Evolutionary conservation across 2,329 filamentous ascomycete species (phyloP), one percentile per base, ranked within the genome.

Genomic region (Hypocreales sp.): DNA sequence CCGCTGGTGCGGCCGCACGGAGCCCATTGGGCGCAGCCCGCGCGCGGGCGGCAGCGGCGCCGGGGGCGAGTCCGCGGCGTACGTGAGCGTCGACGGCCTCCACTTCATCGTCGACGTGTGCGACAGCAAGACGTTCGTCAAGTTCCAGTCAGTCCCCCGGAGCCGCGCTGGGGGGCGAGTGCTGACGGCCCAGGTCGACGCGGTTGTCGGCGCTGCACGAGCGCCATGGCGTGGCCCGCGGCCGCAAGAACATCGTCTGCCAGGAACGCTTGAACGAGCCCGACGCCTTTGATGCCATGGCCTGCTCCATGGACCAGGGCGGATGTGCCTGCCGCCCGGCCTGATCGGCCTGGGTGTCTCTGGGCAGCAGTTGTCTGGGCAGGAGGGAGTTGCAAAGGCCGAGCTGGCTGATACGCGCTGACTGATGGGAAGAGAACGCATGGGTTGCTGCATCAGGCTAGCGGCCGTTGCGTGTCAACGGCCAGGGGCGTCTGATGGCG

Each of bases 101-200:
- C 28, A 33, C 22, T 23, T 33, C 14, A n/a, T 33, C 5, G 28
- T 33, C 12, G 28, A 31, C 14, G 13, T 23, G 7, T 33, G 31
- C 14, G 24, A 28, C 13, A 19, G 26, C 9, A 8, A 23, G 8
- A 26, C 21, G 8, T 28, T 28, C 16, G 24, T 33, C 21, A 30
- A 27, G 17, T 31, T 31, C 11, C 26, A 29, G 28, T 33, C 15
- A 18, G 31, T 22, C 14, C n/a, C 4, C 20, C 3, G 10, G 10
- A 10, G n/a, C n/a, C n/a, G n/a, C n/a, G n/a, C 10, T 20, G 7
- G 18, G 7, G 18, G 10, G 10, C 10, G 7, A 7, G 18, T 7
- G 18, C 18, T 20, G 18, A 20, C 18, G 18, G 18, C 7, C 18
- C 10, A 20, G 18, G 18, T 20, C 18, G 10, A 20, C 18, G 18